Percentiles rank a stretch among this genome's conserved stretches.
phyloP scores from a whole-genome alignment of 1,284 basidiomycete species.

The Cryptococcus amylolentus region DNA sequence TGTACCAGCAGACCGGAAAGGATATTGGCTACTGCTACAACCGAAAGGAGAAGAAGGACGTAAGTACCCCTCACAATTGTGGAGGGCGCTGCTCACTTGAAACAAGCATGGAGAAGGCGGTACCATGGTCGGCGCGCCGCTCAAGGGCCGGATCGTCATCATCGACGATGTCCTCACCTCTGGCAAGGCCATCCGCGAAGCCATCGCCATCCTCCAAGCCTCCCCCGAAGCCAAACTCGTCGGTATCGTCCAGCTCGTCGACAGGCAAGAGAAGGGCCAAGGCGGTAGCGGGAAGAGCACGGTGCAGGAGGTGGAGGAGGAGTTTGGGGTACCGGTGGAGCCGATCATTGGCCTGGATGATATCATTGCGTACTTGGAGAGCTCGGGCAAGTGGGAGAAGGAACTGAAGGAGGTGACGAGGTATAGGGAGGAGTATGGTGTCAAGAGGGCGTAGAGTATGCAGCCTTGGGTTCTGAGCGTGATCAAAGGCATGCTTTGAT shows the following conservation, averaged over 20 bases:
- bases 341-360: conserved; percentile 80
- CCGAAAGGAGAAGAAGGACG: conserved; percentile 88
- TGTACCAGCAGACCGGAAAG: conserved; percentile 64
- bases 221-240: conserved; percentile 71
- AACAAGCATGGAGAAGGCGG: conserved; percentile 88
- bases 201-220: conserved; percentile 66
- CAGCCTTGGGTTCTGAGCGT: not conserved
- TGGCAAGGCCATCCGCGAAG: conserved; percentile 82
- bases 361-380: conserved; percentile 76
- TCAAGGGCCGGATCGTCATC: conserved; percentile 79
- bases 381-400: conserved; percentile 59
- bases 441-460: conserved; percentile 19
- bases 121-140: conserved; percentile 76
- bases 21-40: conserved; percentile 85
- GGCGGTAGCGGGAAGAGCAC: conserved; percentile 59
- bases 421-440: conserved; percentile 78
- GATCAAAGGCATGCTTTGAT: not conserved
- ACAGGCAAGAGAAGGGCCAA: conserved; percentile 80
- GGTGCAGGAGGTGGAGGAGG: conserved; percentile 76
- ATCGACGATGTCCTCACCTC: conserved; percentile 97
- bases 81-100: not conserved
- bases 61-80: conserved; percentile 24
- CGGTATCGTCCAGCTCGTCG: conserved; percentile 86
- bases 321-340: conserved; percentile 65
- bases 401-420: conserved; percentile 71